Percentiles rank a stretch among this genome's conserved stretches.
These are phyloP conservation scores for Iberis pinnata DNA, from an alignment of 345 rosid species.

Conservation along the genomic window DNA sequence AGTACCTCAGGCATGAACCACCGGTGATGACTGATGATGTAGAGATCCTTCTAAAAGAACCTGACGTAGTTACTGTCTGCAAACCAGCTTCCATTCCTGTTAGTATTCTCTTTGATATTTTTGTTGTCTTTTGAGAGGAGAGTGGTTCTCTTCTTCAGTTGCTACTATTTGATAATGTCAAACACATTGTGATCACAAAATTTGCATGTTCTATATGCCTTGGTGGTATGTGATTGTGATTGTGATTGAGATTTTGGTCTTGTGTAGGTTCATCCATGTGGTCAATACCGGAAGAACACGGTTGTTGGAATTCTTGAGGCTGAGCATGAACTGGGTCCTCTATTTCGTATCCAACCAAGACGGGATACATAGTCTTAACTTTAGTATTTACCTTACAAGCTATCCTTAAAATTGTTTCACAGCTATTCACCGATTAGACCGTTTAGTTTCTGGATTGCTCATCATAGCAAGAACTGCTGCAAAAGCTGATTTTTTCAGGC, in stretches of 20 bases:
- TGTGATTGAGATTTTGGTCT: not conserved
- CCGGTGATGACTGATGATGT: constrained; percentile 64
- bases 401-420: constrained; percentile 35
- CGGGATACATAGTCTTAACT: not conserved
- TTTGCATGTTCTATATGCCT: not conserved
- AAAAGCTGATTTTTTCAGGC: constrained; percentile 76
- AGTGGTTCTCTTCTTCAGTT: not conserved
- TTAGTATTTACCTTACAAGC: constrained; percentile 4
- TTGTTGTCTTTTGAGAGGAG: not conserved
- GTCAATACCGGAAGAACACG: constrained; percentile 93
- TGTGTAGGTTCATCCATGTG: constrained; percentile 85
- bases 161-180: not conserved
- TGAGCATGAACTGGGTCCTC: constrained; percentile 64
- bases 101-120: constrained; percentile 32
- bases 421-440: constrained; percentile 81
- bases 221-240: constrained; percentile 3
- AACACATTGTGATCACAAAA: no score
- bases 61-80: constrained; percentile 70
- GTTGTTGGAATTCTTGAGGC: constrained; percentile 93
- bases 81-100: constrained; percentile 88
- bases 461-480: constrained; percentile 78
- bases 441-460: constrained; percentile 88
- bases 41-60: constrained; percentile 52
- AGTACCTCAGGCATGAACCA: constrained; percentile 84
- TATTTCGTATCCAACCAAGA: constrained; percentile 68